Conservation (phyloP, 768 basidiomycete genomes). For the Russula vinacea region DNA sequence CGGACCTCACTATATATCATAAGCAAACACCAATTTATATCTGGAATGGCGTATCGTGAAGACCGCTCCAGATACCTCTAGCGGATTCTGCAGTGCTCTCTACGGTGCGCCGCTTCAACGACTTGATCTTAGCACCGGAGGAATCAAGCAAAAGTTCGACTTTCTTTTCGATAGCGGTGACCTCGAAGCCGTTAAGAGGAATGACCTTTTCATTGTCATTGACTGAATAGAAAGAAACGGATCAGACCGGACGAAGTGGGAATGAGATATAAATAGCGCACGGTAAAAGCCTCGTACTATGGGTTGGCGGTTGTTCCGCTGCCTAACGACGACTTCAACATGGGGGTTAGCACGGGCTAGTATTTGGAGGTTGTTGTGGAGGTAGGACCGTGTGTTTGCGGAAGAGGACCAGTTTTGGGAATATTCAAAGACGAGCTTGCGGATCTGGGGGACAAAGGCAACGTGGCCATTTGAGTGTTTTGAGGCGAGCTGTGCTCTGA, state of each 20-base stretch:
- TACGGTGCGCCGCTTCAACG: slow-evolving; percentile 68
- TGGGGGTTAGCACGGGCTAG: slow-evolving; percentile 74
- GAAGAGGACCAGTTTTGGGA: slow-evolving; percentile 83
- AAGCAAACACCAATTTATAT: slow-evolving; percentile 37
- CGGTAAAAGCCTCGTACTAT: slow-evolving; percentile 82
- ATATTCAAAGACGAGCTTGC: slow-evolving; percentile 86
- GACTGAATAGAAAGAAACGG: slow-evolving; percentile 45
- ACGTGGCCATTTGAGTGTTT: slow-evolving; percentile 70
- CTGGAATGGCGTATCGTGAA: slow-evolving; percentile 69
- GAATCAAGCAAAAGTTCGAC: slow-evolving; percentile 81
- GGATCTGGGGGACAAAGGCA: slow-evolving; percentile 70
- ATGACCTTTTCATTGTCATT: slow-evolving; percentile 89
- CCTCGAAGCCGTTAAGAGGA: slow-evolving; percentile 70
- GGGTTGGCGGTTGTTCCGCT: slow-evolving; percentile 72
- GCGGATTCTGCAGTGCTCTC: slow-evolving; percentile 77
- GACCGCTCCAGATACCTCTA: slow-evolving; percentile 86
- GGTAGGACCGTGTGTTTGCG: slow-evolving; percentile 62
- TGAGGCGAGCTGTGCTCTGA: slow-evolving; percentile 52
- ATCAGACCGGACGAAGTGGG: neutral
- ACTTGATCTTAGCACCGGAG: slow-evolving; percentile 81
- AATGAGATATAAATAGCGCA: slow-evolving; percentile 37
- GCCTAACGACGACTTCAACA: slow-evolving; percentile 79
- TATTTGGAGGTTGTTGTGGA: slow-evolving; percentile 57
- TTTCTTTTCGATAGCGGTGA: slow-evolving; percentile 71
- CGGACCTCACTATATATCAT: slow-evolving; percentile 18